Base-by-base conservation (phyloP, 805 yeast genomes). In the Metschnikowia cubensis region DNA sequence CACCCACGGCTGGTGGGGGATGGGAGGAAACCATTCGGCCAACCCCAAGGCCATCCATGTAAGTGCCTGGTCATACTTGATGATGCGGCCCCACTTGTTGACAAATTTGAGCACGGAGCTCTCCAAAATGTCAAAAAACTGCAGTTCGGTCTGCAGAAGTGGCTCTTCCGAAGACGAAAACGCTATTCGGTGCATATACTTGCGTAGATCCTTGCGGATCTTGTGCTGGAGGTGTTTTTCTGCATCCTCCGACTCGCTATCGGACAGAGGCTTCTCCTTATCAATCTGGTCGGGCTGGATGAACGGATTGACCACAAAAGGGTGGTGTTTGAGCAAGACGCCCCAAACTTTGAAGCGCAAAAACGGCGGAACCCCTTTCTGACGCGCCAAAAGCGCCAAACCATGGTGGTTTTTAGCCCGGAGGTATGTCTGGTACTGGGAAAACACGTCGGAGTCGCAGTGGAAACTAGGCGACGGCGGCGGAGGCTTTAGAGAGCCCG, bases 1-100 rank as follows among this genome's bases (percentile, higher is more conserved):
- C 2, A 82, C 84, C 71, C 76, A 79, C 15, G 75, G 72, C 11
- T 82, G 76, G 43, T 74, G 71, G 14, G 72, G 71, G 35, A 81
- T 67, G 1, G 87, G 89, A 5, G 95, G 91, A 32, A 82, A 77
- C 96, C 96, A 90, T 65, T 89, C 96, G 0, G 96, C 92, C 41
- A 91, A 69, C 10, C 89, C 90, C 32, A 89, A 68, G 0, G 96
- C 97, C 17, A 88, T 80, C 96, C 96, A 90, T 2, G 92, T 77
- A 59, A 90, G 74, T 0, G 95, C 91, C 40, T 85, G 76, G 65
- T 89, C 94, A 63, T 91, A 91, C 57, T 82, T 83, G 48, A 88
- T 79, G 50, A 84, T 74, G 35, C 75, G 73, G 6, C 94, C 91
- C 96, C 96, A 90, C 69, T 88, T 88, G 31, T 67, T 68, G 36